Conservation (phyloP, 1,284 basidiomycete genomes). For the Apiotrichum gamsii region DNA sequence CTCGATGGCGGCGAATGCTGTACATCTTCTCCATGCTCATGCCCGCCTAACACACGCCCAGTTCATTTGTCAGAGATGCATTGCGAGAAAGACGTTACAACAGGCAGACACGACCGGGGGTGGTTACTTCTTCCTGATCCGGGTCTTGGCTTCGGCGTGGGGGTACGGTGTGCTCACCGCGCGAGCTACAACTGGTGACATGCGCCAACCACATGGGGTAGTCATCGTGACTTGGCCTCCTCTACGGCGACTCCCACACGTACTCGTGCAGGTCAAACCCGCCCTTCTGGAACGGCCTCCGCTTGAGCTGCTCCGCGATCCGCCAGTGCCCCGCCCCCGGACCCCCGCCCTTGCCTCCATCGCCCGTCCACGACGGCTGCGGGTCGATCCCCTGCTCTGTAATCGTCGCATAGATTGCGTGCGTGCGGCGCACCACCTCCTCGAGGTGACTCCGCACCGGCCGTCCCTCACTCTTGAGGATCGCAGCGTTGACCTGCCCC, state of each 20-base stretch:
- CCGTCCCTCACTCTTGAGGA: conserved; percentile 32
- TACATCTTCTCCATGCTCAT: no score
- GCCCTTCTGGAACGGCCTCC: conserved; percentile 15
- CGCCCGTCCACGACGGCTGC: conserved; percentile 30
- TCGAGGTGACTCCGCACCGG: conserved; percentile 29
- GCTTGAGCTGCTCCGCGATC: conserved; percentile 19
- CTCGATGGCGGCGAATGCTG: no score
- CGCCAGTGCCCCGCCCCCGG: conserved; percentile 17
- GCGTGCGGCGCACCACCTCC: conserved; percentile 24
- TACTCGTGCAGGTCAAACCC: conserved; percentile 17
- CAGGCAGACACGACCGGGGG: no score
- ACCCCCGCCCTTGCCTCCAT: conserved; percentile 13
- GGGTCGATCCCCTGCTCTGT: conserved; percentile 26
- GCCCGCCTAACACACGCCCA: no score
- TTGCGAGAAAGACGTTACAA: no score
- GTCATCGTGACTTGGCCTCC: no score
- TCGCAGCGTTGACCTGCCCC: conserved; percentile 43
- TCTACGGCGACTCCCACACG: conserved; percentile 14
- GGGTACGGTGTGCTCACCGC: no score
- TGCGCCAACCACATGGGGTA: no score
- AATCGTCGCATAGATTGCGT: conserved; percentile 28
- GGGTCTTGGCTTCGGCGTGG: no score
- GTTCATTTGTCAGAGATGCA: no score
- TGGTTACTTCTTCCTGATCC: no score
- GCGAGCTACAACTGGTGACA: no score